Evolutionary conservation across 2,329 filamentous ascomycete genomes (phyloP), one percentile per base, ranked within the genome.

Genomic region (Hymenoscyphus albidus): DNA sequence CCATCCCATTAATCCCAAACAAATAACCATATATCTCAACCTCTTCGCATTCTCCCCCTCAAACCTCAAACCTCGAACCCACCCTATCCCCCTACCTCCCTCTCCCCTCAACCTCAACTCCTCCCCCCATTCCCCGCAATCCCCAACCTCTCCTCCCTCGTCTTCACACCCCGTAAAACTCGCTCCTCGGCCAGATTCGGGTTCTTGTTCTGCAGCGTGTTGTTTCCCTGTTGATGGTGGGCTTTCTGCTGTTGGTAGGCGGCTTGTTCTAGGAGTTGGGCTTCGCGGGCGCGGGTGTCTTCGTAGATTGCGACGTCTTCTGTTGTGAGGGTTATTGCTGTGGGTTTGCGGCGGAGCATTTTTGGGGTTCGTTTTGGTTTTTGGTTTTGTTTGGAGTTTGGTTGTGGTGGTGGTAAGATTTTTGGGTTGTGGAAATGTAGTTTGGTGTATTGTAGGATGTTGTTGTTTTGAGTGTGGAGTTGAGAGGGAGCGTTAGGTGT

Each of bases 251-350:
- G 66, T 54, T 67, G 9, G 14, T 69, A 63, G 58, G 68, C 61
- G 59, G 71, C 66, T 66, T 69, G 65, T 59, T 74, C 72, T 35
- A 67, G 66, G 31, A 64, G 40, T 0, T 68, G 62, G 7, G 67
- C 70, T 68, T 76, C 73, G 62, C 76, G 76, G 31, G 78, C 79
- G 66, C 86, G 83, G 35, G 82, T 81, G 74, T 88, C 87, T 73
- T 92, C 88, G 77, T 90, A 91, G 62, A 83, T 80, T 48, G 88
- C 86, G 48, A 92, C 81, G 75, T 92, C 89, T 73, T 90, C 87
- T 58, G 85, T 80, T 2, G 88, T 91, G 68, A 92, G 83, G 62
- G 83, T 80, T 67, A 92, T 85, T 14, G 84, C 84, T 58, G 89
- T 92, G 12, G 89, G 83, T 16, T 85, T 83, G 57, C 89, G 85